Evolutionary conservation across 2,329 filamentous ascomycete species (phyloP).

Genomic region (Aureobasidium mangrovei): DNA sequence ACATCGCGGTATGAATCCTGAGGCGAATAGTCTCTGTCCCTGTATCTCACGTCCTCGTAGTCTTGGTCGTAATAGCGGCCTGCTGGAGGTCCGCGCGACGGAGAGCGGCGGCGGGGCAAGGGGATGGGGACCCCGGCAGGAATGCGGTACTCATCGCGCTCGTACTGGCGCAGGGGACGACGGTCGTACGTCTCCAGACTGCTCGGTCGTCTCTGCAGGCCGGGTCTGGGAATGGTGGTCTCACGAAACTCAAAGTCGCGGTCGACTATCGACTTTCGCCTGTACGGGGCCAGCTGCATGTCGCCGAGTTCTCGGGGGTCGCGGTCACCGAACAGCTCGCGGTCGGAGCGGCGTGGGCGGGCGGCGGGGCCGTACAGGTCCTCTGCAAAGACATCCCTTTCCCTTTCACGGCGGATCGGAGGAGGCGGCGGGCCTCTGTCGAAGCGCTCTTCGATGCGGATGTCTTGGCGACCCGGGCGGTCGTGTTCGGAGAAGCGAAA

Average conservation of each 20-base stretch:
- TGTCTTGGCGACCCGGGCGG: conserved; percentile 32
- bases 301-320: conserved; percentile 39
- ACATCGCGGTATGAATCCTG: conserved; percentile 41
- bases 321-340: conserved; percentile 40
- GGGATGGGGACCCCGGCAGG: conserved; percentile 60
- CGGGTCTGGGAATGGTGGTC: conserved; percentile 49
- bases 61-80: conserved; percentile 63
- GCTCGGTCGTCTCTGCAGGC: conserved; percentile 69
- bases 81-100: conserved; percentile 35
- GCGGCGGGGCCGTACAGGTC: conserved; percentile 37
- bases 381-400: conserved; percentile 43
- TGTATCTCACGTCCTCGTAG: conserved; percentile 52
- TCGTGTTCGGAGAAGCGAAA: conserved; percentile 33
- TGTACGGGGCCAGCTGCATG: conserved; percentile 49
- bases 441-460: conserved; percentile 35
- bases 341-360: conserved; percentile 29
- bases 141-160: conserved; percentile 56
- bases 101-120: conserved; percentile 51
- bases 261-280: conserved; percentile 50
- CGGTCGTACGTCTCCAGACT: conserved; percentile 87
- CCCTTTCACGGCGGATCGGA: too few species aligned
- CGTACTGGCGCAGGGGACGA: conserved; percentile 48
- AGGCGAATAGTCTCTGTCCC: conserved; percentile 27
- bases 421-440: conserved; percentile 27
- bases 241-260: conserved; percentile 39